Evolutionary conservation across 495 filamentous ascomycete genomes (phyloP), one percentile per base, ranked within the genome.

Genomic region (Tuber brumale): DNA sequence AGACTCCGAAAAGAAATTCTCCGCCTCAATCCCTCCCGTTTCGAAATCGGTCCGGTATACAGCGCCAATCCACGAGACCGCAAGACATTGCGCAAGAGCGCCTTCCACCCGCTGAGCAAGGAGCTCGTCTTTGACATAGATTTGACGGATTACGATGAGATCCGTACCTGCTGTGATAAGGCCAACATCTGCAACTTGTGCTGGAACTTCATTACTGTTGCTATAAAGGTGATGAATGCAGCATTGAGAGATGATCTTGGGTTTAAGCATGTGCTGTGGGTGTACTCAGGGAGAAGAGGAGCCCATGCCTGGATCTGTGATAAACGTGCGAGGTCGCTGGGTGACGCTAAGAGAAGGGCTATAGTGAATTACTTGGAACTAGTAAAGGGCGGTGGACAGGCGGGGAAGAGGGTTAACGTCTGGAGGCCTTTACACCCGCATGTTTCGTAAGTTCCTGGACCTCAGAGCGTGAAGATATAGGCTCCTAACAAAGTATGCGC

Each of bases 231-330:
- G 31, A 86, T 99, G 39, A 94, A 97, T 83, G 88, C 89, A 7
- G 93, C 93, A 3, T 83, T 99, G 72, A 87, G 92, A 76, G 94
- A 98, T 3, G 95, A 99, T 84, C 96, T 98, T 83, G 95, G 94
- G 37, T 99, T 97, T 83, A 89, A 93, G 81, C 95, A 99, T 83
- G 94, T 99, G 78, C 87, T 99, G 80, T 99, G 95, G 95, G 94
- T 99, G 1, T 99, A 97, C 84, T 98, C 95, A 0, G 95, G 95
- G 46, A 92, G 95, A 82, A 89, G 95, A 89, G 95, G 95, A 84
- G 94, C 91, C 23, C 95, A 99, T 90, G 95, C 95, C 12, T 99
- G 95, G 95, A 92, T 99, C n/a, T 97, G 95, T 83, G 95, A 99
- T 84, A 92, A 91, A 76, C 89, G 90, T 70, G 95, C 94, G 6